A percentile compares a stretch with the other conserved stretches of the same genome.
Conservation (phyloP, 2,329 filamentous ascomycete species). For the Hypoxylon sp. region DNA sequence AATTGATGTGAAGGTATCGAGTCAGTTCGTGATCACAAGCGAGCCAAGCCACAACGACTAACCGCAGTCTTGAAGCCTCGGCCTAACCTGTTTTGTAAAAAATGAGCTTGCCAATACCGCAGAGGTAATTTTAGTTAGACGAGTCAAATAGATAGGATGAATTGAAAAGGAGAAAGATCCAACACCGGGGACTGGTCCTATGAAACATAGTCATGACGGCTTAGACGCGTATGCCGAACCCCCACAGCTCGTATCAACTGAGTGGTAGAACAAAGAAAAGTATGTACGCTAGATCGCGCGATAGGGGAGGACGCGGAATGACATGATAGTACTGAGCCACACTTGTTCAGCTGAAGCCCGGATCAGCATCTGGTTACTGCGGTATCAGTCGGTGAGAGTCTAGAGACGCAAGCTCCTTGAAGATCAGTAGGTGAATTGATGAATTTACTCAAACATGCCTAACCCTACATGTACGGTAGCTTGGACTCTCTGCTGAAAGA, state of each 20-base stretch:
- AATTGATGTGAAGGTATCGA: slow-evolving; percentile 1
- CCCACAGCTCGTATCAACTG: slow-evolving; percentile 42
- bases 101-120: slow-evolving; percentile 16
- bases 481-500: slow-evolving; percentile 25
- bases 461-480: slow-evolving; percentile 28
- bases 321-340: slow-evolving; percentile 43
- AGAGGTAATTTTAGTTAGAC: slow-evolving; percentile 17
- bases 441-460: slow-evolving; percentile 36
- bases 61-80: slow-evolving; percentile 34
- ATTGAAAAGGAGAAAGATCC: slow-evolving; percentile 20
- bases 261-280: slow-evolving; percentile 31
- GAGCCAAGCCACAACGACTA: slow-evolving; percentile 41
- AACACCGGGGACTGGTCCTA: slow-evolving; percentile 26
- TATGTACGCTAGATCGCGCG: slow-evolving; percentile 25
- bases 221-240: slow-evolving; percentile 34
- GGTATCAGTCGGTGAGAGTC: slow-evolving; percentile 40
- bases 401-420: slow-evolving; percentile 36
- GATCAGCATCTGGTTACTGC: slow-evolving; percentile 39
- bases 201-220: slow-evolving; percentile 29
- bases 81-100: slow-evolving; percentile 28
- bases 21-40: slow-evolving; percentile 38
- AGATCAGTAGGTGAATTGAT: slow-evolving; percentile 33
- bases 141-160: slow-evolving; percentile 19
- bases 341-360: slow-evolving; percentile 48
- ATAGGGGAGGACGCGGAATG: slow-evolving; percentile 33